phyloP scores from a whole-genome alignment of 192 early-diverging fungal genomes.

The Coemansia sp. region DNA sequence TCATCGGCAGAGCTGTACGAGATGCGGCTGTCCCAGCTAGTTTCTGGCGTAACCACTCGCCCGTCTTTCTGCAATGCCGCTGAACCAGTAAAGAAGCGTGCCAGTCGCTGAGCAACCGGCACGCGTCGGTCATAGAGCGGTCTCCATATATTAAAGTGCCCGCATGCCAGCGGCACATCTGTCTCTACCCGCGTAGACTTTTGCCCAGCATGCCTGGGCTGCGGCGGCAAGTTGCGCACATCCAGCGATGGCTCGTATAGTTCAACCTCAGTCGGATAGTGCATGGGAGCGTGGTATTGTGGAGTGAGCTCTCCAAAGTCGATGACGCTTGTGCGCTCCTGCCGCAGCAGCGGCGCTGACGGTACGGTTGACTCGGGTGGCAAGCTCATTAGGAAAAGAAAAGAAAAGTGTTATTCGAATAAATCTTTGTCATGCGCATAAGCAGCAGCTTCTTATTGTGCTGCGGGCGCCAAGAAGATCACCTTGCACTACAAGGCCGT shows the following conservation, averaged over 20 bases:
- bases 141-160: slow-evolving; percentile 48
- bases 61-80: slow-evolving; percentile 1
- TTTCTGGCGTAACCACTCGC: neutral
- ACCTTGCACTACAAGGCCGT: too few relatives aligned
- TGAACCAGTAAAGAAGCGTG: slow-evolving; percentile 18
- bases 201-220: neutral
- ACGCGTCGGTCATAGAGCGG: slow-evolving; percentile 25
- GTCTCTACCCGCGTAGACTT: slow-evolving; percentile 11
- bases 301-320: slow-evolving; percentile 35
- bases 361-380: neutral
- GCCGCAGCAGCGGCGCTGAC: slow-evolving; percentile 13
- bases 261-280: slow-evolving; percentile 43
- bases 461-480: too few relatives aligned
- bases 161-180: slow-evolving; percentile 38
- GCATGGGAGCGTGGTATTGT: slow-evolving; percentile 37
- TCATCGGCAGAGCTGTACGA: slow-evolving; percentile 53
- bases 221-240: neutral
- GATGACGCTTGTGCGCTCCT: slow-evolving; percentile 13
- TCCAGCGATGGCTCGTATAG: slow-evolving; percentile 41
- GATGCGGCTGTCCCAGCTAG: slow-evolving; percentile 43
- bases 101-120: slow-evolving; percentile 24
- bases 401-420: neutral
- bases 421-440: too few relatives aligned
- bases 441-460: too few relatives aligned
- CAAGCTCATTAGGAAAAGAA: neutral